phyloP scores from a whole-genome alignment of 768 basidiomycete genomes.

The Strobilomyces dryophilus region DNA sequence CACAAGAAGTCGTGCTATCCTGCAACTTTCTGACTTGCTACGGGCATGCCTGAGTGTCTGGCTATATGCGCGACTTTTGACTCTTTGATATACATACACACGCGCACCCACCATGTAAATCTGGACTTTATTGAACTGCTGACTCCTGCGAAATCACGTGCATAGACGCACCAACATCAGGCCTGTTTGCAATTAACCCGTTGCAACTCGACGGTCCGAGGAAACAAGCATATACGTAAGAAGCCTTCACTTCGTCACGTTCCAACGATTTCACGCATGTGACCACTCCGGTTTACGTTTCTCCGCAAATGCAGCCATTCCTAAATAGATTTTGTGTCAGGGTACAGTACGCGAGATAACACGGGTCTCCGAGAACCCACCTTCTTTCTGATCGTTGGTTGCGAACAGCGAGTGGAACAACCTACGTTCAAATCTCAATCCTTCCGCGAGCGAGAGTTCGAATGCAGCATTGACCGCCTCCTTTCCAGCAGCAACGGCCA shows the following conservation, averaged over 20 bases:
- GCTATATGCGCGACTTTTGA: neutral
- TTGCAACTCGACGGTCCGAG: neutral
- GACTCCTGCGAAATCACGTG: neutral
- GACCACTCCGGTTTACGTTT: constrained; percentile 88
- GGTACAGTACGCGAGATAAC: neutral
- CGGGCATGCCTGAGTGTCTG: neutral
- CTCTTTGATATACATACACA: no score
- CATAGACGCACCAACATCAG: neutral
- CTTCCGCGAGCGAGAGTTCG: constrained; percentile 77
- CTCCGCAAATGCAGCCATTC: constrained; percentile 92
- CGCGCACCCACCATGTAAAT: neutral
- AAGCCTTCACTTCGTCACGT: neutral
- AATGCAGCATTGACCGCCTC: constrained; percentile 94
- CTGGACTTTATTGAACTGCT: neutral
- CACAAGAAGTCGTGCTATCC: constrained; percentile 36
- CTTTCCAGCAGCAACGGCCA: constrained; percentile 85
- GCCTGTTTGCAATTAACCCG: neutral
- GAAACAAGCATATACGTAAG: neutral
- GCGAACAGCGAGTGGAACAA: constrained; percentile 92
- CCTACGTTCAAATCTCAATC: constrained; percentile 81
- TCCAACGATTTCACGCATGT: constrained; percentile 37
- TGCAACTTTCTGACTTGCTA: constrained; percentile 25
- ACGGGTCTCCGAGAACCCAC: constrained; percentile 38
- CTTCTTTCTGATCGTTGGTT: constrained; percentile 94
- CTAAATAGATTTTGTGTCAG: constrained; percentile 36